Evolutionary conservation across 2,329 filamentous ascomycete species (phyloP), one percentile per base, ranked within the genome.

Genomic region (Myriangium duriaei): DNA sequence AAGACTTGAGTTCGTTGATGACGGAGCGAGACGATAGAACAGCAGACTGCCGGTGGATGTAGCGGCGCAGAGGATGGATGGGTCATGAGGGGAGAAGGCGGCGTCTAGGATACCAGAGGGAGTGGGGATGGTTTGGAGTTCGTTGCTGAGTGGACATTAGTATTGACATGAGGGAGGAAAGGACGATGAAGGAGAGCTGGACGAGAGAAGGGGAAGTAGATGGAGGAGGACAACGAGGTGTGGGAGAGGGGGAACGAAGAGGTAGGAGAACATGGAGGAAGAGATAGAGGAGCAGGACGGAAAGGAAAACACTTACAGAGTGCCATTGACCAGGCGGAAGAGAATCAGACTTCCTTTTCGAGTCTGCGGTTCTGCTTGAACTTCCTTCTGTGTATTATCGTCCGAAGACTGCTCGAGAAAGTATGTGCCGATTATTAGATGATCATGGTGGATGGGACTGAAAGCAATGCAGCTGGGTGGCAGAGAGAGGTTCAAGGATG

Each of bases 381-480:
- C n/a, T n/a, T n/a, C n/a, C 7, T 26, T 26, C 7, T 26, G 34
- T 30, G 32, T 14, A 17, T 43, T 31, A 13, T 38, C 55, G 32
- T 42, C 36, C 26, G 42, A 37, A 19, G 52, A 53, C 30, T 68
- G 68, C 45, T 85, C 65, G 17, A 94, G 68, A 45, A 80, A 74
- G 58, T 95, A 95, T 1, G 87, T 94, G 28, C 87, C 88, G 33
- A 94, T 71, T 0, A 92, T 66, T 47, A 93, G 78, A 51, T 79
- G 74, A 0, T 75, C 61, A 0, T 74, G 71, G 41, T 74, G 54
- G 1, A 59, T 56, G 1, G 76, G 75, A 45, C 74, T 81, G 50
- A 86, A 84, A 43, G 82, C 76, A n/a, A 86, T 67, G 52, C 81
- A 87, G 51, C 81, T 83, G 2, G 82, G 82, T 3, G 81, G 81